phyloP scores from a whole-genome alignment of 805 yeast species.

The Phaffomyces antillensis region DNA sequence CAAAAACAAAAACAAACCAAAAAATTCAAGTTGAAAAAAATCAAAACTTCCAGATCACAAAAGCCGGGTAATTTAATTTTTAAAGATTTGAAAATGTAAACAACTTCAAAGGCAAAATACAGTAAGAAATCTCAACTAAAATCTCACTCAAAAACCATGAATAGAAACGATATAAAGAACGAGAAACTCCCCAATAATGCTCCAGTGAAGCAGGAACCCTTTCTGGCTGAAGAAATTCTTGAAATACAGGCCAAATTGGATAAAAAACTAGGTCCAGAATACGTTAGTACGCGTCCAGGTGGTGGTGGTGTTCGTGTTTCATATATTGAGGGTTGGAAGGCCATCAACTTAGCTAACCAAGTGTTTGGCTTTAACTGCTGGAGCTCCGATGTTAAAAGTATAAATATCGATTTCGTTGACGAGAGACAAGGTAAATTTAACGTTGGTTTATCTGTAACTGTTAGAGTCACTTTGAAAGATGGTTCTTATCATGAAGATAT shows the following conservation, averaged over 20 bases:
- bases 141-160: not conserved
- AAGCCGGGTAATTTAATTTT: not conserved
- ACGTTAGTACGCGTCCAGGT: slow-evolving; percentile 67
- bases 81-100: not conserved
- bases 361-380: slow-evolving; percentile 82
- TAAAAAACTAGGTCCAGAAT: slow-evolving; percentile 65
- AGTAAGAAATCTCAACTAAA: not conserved
- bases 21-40: not conserved
- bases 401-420: slow-evolving; percentile 67
- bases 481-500: slow-evolving; percentile 79
- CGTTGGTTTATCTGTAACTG: slow-evolving; percentile 66
- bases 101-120: slow-evolving; percentile 1
- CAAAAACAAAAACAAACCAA: not conserved
- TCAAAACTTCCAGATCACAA: not conserved
- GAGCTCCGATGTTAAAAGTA: slow-evolving; percentile 62
- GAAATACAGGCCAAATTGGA: slow-evolving; percentile 33
- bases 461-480: slow-evolving; percentile 64
- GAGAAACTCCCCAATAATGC: not conserved
- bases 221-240: slow-evolving; percentile 9
- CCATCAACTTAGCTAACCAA: slow-evolving; percentile 70
- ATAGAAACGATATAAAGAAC: slow-evolving; percentile 4
- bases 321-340: slow-evolving; percentile 81
- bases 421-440: slow-evolving; percentile 49
- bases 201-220: slow-evolving; percentile 15
- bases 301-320: slow-evolving; percentile 65